Base-by-base conservation (phyloP, 106 monocot genomes). In the Acanthochlamys bracteata region DNA sequence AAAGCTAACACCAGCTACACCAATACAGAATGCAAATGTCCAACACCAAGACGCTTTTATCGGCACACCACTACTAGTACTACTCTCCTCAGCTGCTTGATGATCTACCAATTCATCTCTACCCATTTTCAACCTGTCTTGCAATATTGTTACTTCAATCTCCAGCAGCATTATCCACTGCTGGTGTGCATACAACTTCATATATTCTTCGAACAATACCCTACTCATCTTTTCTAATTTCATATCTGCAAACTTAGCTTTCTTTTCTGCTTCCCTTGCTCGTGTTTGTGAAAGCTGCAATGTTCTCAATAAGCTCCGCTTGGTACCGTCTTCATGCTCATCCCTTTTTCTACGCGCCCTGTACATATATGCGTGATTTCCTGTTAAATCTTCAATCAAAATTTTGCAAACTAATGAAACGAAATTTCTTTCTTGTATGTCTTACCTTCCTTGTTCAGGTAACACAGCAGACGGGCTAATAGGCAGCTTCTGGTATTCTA, bases 211-310 rank as follows among this genome's bases (percentile, higher is more conserved):
- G n/a, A 82, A 10, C 10, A 82, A 14, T 59, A 77, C 11, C 13
- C 33, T 46, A 8, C 55, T 19, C 46, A 70, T 22, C 56, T 69
- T 17, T 51, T 69, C 39, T 24, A 42, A 54, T 13, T 58, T 41
- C 24, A 25, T 20, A 20, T 10, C 61, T n/a, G 43, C 68, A 23
- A 49, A 13, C 2, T 22, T 2, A 0, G 65, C 47, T 42, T 73
- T 73, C 65, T 55, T 68, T 73, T 77, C 82, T 10, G 82, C 82
- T 59, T 82, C 82, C 60, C 73, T 66, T 51, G 82, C 82, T 52
- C 77, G 68, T 49, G 59, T 77, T 45, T 77, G 73, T 26, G 82
- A 82, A 6, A 69, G 61, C 60, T 65, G 58, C 57, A 82, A 60
- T 7, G 82, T 73, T 66, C 73, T 58, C 39, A 84, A 40, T 13